Base-by-base conservation (phyloP, 116 monocot genomes). In the Cymodocea nodosa region DNA sequence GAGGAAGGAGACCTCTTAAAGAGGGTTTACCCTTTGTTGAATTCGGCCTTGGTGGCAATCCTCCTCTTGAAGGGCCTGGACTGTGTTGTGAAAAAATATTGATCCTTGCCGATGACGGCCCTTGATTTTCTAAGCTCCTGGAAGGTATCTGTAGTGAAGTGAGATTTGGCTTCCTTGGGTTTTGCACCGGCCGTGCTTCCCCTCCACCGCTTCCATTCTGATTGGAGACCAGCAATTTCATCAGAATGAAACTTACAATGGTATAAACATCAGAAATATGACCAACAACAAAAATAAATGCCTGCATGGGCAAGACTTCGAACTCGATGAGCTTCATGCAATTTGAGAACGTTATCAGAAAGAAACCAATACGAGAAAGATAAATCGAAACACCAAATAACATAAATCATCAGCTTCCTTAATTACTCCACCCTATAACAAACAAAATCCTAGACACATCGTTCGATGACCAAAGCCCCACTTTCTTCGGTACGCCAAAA, bases 91-190 rank as follows among this genome's bases (percentile, higher is more conserved):
- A 35, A 55, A 74, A 20, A 48, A 76, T 71, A 68, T 68, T 72
- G 35, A 69, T 56, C 75, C 77, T 77, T 60, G 81, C 36, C 0
- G 82, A 87, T 53, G 70, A 74, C 55, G 79, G 69, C 57, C 82
- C 18, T 66, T 78, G 67, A 48, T 20, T 78, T 36, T 86, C 89
- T 52, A 87, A 58, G 2, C 79, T 70, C 71, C 84, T 73, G 25
- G 67, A 67, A 34, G 94, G 94, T 63, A 89, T 90, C 70, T 94
- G 82, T 61, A 90, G 71, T 15, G 83, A 78, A 8, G 93, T 60
- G 34, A 94, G 81, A 30, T 81, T 87, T 35, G 87, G 94, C 71
- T 71, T 64, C 53, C 85, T 77, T 2, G 77, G 60, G 65, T 74
- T 40, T 17, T 73, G 63, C 55, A 57, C 35, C 6, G 75, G 65